phyloP scores from a whole-genome alignment of 2,329 filamentous ascomycete species.

The Cryoendolithus antarcticus region DNA sequence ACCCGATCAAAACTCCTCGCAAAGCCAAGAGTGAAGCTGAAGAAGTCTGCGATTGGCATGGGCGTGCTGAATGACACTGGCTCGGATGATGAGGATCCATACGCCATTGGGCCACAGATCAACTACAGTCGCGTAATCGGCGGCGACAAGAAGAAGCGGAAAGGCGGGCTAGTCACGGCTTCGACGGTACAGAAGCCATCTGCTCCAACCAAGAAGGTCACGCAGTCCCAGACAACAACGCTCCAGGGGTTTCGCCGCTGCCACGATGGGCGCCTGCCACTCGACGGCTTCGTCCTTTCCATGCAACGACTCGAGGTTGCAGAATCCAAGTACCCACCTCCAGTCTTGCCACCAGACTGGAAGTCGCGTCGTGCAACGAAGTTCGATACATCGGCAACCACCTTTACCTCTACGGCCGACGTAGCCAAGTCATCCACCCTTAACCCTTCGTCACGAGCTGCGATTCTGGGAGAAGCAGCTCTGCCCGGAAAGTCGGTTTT shows the following conservation, averaged over 20 bases:
- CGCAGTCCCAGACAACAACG: constrained; percentile 7
- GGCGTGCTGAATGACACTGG: constrained; percentile 85
- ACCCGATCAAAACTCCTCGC: constrained; percentile 20
- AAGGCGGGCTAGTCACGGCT: constrained; percentile 19
- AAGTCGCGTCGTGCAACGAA: constrained; percentile 43
- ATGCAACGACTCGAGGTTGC: constrained; percentile 30
- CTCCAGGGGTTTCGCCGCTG: constrained; percentile 52
- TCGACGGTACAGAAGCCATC: constrained; percentile 44
- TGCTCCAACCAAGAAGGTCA: constrained; percentile 49
- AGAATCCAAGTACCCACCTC: constrained; percentile 47
- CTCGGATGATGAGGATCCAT: constrained; percentile 90
- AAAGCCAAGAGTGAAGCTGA: constrained; percentile 31
- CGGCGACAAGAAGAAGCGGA: constrained; percentile 56
- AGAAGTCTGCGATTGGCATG: constrained; percentile 69
- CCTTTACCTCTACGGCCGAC: constrained; percentile 58
- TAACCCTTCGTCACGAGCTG: constrained; percentile 64
- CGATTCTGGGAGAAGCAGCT: constrained; percentile 65
- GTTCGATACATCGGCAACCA: constrained; percentile 14
- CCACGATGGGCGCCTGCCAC: constrained; percentile 66
- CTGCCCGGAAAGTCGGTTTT: constrained; percentile 91
- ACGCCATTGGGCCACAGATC: constrained; percentile 81
- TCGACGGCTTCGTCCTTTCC: constrained; percentile 69
- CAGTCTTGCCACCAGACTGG: constrained; percentile 63
- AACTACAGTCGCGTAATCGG: constrained; percentile 75
- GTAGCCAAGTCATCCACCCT: constrained; percentile 65